A percentile compares a stretch with the other conserved stretches of the same genome.
phyloP scores from a whole-genome alignment of 192 early-diverging fungal species.

The Entomortierella parvispora region DNA sequence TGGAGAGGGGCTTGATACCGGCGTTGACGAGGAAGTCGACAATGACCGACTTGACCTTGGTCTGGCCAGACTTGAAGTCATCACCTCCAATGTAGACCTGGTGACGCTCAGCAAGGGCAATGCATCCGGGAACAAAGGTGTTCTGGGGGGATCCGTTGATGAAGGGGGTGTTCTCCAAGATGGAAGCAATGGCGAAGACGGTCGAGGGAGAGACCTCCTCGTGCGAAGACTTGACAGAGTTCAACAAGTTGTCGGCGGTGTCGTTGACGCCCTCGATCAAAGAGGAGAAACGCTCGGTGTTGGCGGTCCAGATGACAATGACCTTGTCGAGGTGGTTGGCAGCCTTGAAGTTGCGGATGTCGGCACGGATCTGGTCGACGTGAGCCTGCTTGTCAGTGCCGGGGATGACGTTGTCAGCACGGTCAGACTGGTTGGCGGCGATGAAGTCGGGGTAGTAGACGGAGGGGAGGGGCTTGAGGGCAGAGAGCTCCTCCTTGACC shows the following conservation, averaged over 20 bases:
- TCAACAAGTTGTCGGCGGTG: slow-evolving; percentile 92
- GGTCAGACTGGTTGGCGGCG: slow-evolving; percentile 97
- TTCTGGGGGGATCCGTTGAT: slow-evolving; percentile 99
- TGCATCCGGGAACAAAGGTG: slow-evolving; percentile 97
- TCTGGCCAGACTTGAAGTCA: slow-evolving; percentile 99
- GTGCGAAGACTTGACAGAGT: slow-evolving; percentile 84
- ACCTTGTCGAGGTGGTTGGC: slow-evolving; percentile 90
- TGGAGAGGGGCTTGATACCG: slow-evolving; percentile 97
- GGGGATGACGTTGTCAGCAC: slow-evolving; percentile 91
- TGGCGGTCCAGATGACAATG: slow-evolving; percentile 98
- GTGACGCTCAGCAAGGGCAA: slow-evolving; percentile 90
- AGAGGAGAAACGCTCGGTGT: slow-evolving; percentile 94
- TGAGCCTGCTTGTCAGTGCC: slow-evolving; percentile 91
- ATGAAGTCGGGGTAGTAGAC: slow-evolving; percentile 99
- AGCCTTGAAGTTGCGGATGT: slow-evolving; percentile 97
- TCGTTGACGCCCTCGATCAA: slow-evolving; percentile 95
- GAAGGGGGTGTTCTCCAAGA: slow-evolving; percentile 95
- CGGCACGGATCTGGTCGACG: slow-evolving; percentile 90
- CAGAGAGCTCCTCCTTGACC: slow-evolving; percentile 81
- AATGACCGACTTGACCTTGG: slow-evolving; percentile 99
- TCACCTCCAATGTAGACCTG: slow-evolving; percentile 96
- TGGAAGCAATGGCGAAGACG: slow-evolving; percentile 95
- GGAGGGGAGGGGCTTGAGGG: slow-evolving; percentile 89
- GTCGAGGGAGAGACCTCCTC: slow-evolving; percentile 95
- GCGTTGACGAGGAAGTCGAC: slow-evolving; percentile 99